Conservation (phyloP, 208 protist species). For the Wallacemonas sp. region DNA sequence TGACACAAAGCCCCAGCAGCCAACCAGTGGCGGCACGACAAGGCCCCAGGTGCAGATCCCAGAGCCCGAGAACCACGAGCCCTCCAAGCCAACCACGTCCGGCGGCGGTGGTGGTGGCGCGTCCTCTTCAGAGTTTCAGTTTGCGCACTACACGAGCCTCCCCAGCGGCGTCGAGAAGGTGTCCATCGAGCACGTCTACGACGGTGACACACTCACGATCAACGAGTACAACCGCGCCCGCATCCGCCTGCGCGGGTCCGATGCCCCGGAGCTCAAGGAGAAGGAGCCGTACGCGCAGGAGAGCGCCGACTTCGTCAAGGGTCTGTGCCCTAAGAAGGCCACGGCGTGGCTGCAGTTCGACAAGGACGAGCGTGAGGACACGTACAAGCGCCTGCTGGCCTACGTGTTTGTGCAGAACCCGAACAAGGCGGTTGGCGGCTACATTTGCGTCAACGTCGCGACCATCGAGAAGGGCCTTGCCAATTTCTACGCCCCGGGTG, state of each 20-base stretch:
- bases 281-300: conserved; percentile 54
- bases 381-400: conserved; percentile 40
- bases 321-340: conserved; percentile 28
- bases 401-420: conserved; percentile 45
- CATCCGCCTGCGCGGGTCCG: conserved; percentile 50
- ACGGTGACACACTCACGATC: conserved; percentile 67
- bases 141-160: conserved; percentile 34
- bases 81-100: neutral
- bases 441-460: conserved; percentile 52
- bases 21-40: too few species aligned
- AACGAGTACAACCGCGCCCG: conserved; percentile 24
- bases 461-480: conserved; percentile 50
- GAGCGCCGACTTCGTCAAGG: conserved; percentile 39
- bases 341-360: conserved; percentile 36
- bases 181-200: conserved; percentile 56
- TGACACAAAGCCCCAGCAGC: neutral
- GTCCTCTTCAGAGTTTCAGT: conserved; percentile 5
- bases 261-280: conserved; percentile 50
- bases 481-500: conserved; percentile 37
- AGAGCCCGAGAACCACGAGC: neutral
- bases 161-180: conserved; percentile 32
- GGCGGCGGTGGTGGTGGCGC: too few species aligned
- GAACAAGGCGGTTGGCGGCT: conserved; percentile 18
- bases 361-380: conserved; percentile 27
- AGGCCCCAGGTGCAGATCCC: too few species aligned